Evolutionary conservation across 106 monocot genomes (phyloP).

Genomic region (Agapanthus africanus): DNA sequence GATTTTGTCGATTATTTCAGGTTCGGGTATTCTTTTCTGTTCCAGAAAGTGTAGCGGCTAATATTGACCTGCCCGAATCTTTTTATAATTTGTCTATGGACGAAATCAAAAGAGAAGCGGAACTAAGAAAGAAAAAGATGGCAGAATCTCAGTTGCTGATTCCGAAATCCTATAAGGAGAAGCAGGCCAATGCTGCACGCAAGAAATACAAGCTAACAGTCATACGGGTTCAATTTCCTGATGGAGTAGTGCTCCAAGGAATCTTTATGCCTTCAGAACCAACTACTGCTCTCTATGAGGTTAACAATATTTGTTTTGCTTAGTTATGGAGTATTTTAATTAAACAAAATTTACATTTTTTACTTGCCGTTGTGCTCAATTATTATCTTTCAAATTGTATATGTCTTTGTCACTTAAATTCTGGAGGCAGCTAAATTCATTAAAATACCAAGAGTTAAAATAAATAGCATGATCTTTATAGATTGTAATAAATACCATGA

Average conservation of each 20-base stretch:
- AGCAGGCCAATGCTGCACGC: conserved; percentile 54
- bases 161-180: conserved; percentile 86
- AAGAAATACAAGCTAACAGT: conserved; percentile 53
- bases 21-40: conserved; percentile 57
- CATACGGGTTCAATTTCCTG: conserved; percentile 87
- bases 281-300: conserved; percentile 75
- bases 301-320: conserved; percentile 16
- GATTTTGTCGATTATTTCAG: background rate
- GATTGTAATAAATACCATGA: no score
- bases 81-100: conserved; percentile 62
- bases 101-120: conserved; percentile 74
- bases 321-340: no score
- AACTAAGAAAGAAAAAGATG: conserved; percentile 67
- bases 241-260: conserved; percentile 86
- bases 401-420: no score
- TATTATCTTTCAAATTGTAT: no score
- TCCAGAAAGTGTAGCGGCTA: conserved; percentile 65
- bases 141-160: conserved; percentile 78
- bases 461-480: no score
- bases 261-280: conserved; percentile 70
- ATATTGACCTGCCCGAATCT: conserved; percentile 69
- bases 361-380: no score
- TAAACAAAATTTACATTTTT: no score
- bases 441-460: no score
- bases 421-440: no score